phyloP scores from a whole-genome alignment of 2,329 filamentous ascomycete species.

The Huntiella omanensis region DNA sequence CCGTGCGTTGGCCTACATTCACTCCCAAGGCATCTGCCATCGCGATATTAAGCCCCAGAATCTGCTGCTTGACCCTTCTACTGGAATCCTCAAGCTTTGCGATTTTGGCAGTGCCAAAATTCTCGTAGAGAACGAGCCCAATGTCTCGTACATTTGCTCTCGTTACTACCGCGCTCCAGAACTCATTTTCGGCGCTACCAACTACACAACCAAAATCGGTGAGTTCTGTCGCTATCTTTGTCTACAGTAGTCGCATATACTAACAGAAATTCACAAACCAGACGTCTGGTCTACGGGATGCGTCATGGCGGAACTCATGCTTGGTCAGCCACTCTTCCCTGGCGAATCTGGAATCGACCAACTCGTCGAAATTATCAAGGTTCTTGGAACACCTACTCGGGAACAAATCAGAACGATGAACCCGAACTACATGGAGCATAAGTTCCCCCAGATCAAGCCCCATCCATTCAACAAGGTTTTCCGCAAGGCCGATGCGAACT shows the following conservation, averaged over 20 bases:
- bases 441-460: constrained; percentile 98
- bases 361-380: constrained; percentile 98
- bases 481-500: constrained; percentile 81
- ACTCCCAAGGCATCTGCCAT: constrained; percentile 97
- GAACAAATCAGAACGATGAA: constrained; percentile 99
- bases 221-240: constrained; percentile 21
- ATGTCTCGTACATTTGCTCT: constrained; percentile 98
- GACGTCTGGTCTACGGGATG: constrained; percentile 99
- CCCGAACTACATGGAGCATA: constrained; percentile 99
- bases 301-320: constrained; percentile 98
- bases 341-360: constrained; percentile 98
- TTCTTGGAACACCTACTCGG: constrained; percentile 84
- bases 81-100: constrained; percentile 87
- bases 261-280: constrained; percentile 29
- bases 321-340: constrained; percentile 92
- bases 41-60: constrained; percentile 99
- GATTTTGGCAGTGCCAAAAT: constrained; percentile 99
- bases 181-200: constrained; percentile 94
- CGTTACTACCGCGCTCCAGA: constrained; percentile 96
- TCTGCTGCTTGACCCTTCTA: constrained; percentile 75
- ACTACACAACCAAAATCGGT: constrained; percentile 99
- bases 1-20: constrained; percentile 93
- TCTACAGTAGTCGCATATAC: not conserved
- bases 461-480: constrained; percentile 99
- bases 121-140: constrained; percentile 93